Evolutionary conservation across 2,329 filamentous ascomycete genomes (phyloP), one percentile per base, ranked within the genome.

Genomic region (Cladosporium sp.): DNA sequence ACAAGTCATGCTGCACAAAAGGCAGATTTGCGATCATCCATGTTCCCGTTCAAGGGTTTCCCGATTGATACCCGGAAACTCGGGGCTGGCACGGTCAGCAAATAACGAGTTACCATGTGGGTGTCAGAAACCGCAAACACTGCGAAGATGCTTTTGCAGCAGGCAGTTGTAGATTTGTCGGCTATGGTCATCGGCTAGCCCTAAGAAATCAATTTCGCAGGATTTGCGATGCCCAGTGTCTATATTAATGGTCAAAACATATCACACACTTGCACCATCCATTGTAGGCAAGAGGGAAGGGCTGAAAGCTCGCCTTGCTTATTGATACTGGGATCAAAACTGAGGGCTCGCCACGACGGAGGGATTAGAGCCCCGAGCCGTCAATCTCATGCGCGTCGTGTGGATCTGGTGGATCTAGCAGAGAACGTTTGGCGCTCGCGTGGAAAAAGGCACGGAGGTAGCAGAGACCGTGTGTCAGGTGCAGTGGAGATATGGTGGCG

Each of bases 401-500:
- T 55, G 52, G 52, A 55, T 55, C 40, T n/a, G 30, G 39, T 45
- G 52, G 50, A 30, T 28, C 22, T 30, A 12, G 37, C 50, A 22
- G 22, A n/a, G 37, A 28, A 19, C 52, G 52, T 55, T 55, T 14
- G 54, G 42, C 42, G 42, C 42, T 56, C 54, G 54, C 54, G 54
- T 56, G 54, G 54, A 39, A 34, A 49, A 38, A 17, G n/a, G n/a
- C n/a, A n/a, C n/a, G n/a, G n/a, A n/a, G n/a, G 19, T 36, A 9
- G 30, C 30, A 34, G 30, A 34, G 30, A 34, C 7, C 30, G 38
- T 39, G 42, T 56, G 54, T 56, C 54, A 56, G 42, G 14, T 28
- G 11, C 12, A 39, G 54, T 56, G 54, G 42, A 39, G 54, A 17
- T 14, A 15, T 8, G 6, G 20, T 20, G 20, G 22, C 12, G 5